Evolutionary conservation across 345 rosid genomes (phyloP).

Genomic region (Moricandia moricandioides): DNA sequence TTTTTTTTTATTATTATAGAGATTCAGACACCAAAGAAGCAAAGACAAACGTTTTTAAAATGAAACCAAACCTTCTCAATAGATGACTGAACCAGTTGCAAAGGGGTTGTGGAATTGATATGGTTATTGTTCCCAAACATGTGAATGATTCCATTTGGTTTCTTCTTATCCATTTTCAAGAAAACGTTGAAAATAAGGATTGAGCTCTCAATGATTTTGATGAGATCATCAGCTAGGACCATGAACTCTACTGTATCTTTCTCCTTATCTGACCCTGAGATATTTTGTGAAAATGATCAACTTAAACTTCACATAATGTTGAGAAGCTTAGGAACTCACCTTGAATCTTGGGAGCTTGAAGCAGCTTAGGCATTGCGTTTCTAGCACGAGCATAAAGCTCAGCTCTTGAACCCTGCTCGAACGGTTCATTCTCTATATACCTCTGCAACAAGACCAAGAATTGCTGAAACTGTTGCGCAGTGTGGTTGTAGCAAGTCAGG

Average conservation of each 20-base stretch:
- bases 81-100: constrained; percentile 66
- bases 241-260: constrained; percentile 45
- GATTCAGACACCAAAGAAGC: constrained; percentile 15
- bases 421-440: constrained; percentile 91
- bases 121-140: constrained; percentile 55
- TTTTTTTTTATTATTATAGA: no score
- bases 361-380: constrained; percentile 68
- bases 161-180: constrained; percentile 80
- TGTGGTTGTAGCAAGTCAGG: constrained; percentile 62
- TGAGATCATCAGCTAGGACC: constrained; percentile 66
- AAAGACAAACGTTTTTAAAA: background rate
- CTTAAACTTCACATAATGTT: constrained; percentile 2
- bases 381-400: constrained; percentile 77
- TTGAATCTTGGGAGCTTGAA: constrained; percentile 81
- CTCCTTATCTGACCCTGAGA: constrained; percentile 64
- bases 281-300: background rate
- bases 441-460: constrained; percentile 85
- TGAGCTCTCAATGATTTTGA: constrained; percentile 61
- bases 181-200: constrained; percentile 66
- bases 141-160: constrained; percentile 46
- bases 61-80: constrained; percentile 57
- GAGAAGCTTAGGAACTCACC: constrained; percentile 39
- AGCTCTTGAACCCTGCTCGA: constrained; percentile 68
- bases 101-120: constrained; percentile 52
- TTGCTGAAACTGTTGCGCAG: constrained; percentile 89